Percentiles rank a stretch among this genome's conserved stretches.
Evolutionary conservation across 331 rosid species (phyloP).

Genomic region (Cydonia oblonga): DNA sequence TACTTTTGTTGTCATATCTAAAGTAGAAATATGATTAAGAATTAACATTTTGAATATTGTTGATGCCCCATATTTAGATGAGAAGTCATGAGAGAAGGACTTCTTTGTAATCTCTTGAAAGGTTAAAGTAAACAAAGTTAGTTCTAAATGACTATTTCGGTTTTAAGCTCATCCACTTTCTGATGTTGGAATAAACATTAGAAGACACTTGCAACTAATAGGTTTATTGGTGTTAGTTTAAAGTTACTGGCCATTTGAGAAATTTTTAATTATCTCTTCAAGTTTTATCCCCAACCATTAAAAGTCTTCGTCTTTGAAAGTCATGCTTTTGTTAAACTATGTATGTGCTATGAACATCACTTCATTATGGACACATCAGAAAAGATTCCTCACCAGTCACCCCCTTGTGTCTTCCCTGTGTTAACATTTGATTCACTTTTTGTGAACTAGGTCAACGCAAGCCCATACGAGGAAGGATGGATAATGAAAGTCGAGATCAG

Average conservation of each 20-base stretch:
- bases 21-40: background rate
- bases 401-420: too few species aligned
- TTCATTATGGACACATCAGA: background rate
- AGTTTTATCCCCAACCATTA: background rate
- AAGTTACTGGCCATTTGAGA: background rate
- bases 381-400: background rate
- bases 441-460: slow-evolving; percentile 49
- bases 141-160: background rate
- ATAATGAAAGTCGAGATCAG: slow-evolving; percentile 66
- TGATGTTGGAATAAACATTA: background rate
- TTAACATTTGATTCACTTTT: background rate
- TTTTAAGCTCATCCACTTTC: background rate
- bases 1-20: background rate
- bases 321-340: background rate
- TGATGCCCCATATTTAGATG: background rate
- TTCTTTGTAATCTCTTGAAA: background rate
- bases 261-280: background rate
- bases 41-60: background rate
- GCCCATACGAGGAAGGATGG: slow-evolving; percentile 86
- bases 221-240: background rate
- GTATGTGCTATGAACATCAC: background rate
- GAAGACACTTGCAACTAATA: background rate
- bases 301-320: background rate
- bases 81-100: background rate
- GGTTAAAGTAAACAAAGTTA: background rate